A percentile compares a stretch with the other conserved stretches of the same genome.
These are phyloP conservation scores for Lanmaoa pseudosensibilis DNA, from an alignment of 768 basidiomycete genomes.

Conservation along the genomic window DNA sequence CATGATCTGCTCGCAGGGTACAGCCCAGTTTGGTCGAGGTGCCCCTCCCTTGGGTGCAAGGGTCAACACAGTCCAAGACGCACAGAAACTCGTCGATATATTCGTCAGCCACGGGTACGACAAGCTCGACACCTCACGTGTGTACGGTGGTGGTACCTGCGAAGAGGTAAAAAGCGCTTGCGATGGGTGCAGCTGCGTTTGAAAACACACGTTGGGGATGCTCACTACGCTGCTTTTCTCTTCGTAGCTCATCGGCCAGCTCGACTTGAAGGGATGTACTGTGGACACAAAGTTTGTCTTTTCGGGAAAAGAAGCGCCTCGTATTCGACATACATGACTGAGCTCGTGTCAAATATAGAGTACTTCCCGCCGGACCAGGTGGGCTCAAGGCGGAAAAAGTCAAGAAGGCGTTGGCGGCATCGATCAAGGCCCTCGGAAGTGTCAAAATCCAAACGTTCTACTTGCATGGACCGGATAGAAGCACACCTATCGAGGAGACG, in stretches of 20 bases:
- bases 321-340: neutral
- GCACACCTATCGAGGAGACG: slow-evolving; percentile 47
- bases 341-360: neutral
- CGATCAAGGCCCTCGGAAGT: neutral
- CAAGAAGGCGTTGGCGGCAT: neutral
- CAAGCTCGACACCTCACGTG: slow-evolving; percentile 12
- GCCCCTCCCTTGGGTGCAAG: slow-evolving; percentile 5
- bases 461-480: slow-evolving; percentile 40
- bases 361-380: slow-evolving; percentile 35
- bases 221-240: neutral
- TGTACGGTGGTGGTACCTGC: slow-evolving; percentile 14
- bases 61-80: slow-evolving; percentile 13
- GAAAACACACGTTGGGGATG: too few relatives aligned
- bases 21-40: slow-evolving; percentile 16
- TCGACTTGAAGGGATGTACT: slow-evolving; percentile 18
- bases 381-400: neutral
- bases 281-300: slow-evolving; percentile 23
- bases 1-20: slow-evolving; percentile 2
- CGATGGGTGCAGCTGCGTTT: neutral
- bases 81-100: slow-evolving; percentile 24
- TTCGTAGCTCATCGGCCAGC: slow-evolving; percentile 11
- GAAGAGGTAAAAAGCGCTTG: slow-evolving; percentile 8
- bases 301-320: neutral
- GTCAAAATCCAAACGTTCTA: slow-evolving; percentile 7
- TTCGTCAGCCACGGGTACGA: slow-evolving; percentile 14